Evolutionary conservation across 1,284 basidiomycete species (phyloP), one percentile per base, ranked within the genome.

Genomic region (Cutaneotrichosporon cyanovorans): DNA sequence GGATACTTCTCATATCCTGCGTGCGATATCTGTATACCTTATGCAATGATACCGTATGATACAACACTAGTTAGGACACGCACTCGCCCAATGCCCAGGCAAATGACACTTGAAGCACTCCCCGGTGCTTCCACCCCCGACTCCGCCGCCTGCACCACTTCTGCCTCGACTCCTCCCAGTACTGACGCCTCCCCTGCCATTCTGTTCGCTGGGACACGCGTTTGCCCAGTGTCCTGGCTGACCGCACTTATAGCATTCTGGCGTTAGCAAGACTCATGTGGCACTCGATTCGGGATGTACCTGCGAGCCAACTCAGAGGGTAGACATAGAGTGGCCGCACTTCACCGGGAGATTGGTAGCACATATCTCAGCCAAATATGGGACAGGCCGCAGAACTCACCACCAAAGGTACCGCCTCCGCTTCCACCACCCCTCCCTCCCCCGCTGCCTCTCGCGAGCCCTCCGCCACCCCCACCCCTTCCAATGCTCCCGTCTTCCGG

Each of bases 201-300:
- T n/a, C n/a, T n/a, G n/a, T n/a, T n/a, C 51, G 28, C 57, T 55
- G 9, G 67, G 66, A 55, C 70, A 73, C 9, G 56, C 59, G 40
- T 52, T 66, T 11, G 69, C 60, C 74, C 74, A 76, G 52, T 76
- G 73, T 16, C 73, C 74, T 5, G 51, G 40, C 48, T 66, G 54
- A 21, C 64, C 61, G 52, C 74, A 75, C 48, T 72, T 60, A 56
- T 50, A 63, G 52, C 56, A 66, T 25, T 55, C 56, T 53, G 52
- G 20, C 34, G 45, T 52, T 21, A 41, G 30, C 42, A 10, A 20
- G 21, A 8, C 5, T 4, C 15, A 33, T n/a, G n/a, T n/a, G n/a
- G n/a, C n/a, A n/a, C n/a, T n/a, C n/a, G n/a, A n/a, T n/a, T n/a
- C n/a, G n/a, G n/a, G n/a, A n/a, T n/a, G n/a, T n/a, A n/a, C n/a